Conservation (phyloP, 2,329 filamentous ascomycete species). For the Trichophyton equinum region DNA sequence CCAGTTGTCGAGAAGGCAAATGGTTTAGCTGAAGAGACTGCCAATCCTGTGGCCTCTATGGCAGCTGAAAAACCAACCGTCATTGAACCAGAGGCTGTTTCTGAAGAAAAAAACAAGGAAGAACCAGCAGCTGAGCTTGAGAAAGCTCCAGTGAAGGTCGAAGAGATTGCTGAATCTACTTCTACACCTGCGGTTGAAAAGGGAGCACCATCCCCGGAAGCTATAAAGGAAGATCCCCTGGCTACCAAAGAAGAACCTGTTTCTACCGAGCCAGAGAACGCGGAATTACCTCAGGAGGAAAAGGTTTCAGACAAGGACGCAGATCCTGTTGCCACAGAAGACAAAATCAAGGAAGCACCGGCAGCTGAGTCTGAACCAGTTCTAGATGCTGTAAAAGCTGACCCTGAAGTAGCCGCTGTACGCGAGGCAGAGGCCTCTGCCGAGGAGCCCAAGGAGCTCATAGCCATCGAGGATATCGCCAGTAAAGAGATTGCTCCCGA, state of each 20-base stretch:
- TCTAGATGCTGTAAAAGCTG: background rate
- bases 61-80: background rate
- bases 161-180: background rate
- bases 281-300: background rate
- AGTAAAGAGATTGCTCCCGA: background rate
- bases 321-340: background rate
- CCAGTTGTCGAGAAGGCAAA: background rate
- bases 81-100: background rate
- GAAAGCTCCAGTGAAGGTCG: background rate
- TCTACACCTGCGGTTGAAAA: background rate
- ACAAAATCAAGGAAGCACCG: background rate
- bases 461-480: background rate
- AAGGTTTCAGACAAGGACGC: background rate
- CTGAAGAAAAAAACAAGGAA: background rate
- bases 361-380: background rate
- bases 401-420: background rate
- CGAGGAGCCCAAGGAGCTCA: background rate
- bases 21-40: background rate
- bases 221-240: background rate
- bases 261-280: background rate
- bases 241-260: background rate
- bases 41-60: too few relatives aligned
- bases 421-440: background rate
- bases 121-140: background rate
- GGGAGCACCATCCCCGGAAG: background rate